phyloP scores from a whole-genome alignment of 306 rosid genomes.

The Inga oerstediana region DNA sequence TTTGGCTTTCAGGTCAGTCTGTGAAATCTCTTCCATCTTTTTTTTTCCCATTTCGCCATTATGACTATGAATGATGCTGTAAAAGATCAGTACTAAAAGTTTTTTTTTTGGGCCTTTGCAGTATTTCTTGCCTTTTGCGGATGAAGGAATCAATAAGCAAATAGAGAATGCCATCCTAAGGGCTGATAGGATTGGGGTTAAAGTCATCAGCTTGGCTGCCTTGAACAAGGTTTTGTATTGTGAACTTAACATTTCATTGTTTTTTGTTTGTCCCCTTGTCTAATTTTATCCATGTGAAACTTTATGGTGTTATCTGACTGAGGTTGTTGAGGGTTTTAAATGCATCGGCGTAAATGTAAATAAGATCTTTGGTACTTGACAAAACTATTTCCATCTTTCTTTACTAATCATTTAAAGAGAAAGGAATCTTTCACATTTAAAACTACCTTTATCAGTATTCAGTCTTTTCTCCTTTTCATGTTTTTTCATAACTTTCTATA shows the following conservation, averaged over 20 bases:
- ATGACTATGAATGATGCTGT: not conserved
- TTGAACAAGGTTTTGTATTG: constrained; percentile 78
- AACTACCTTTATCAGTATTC: not conserved
- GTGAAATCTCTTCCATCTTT: not conserved
- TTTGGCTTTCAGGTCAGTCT: constrained; percentile 80
- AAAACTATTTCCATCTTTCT: not conserved
- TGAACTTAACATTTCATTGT: not conserved
- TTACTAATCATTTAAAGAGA: not conserved
- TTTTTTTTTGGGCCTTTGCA: constrained; percentile 29
- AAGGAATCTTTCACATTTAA: not conserved
- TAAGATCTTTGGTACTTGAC: not conserved
- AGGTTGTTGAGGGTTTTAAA: constrained; percentile 47
- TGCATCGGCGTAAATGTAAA: not conserved
- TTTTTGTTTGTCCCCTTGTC: not conserved
- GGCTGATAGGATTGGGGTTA: constrained; percentile 87
- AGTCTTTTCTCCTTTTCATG: not conserved
- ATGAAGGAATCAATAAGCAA: constrained; percentile 80
- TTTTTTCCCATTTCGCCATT: not conserved
- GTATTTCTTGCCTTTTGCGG: constrained; percentile 96
- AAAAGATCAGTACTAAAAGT: not conserved
- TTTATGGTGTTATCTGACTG: constrained; percentile 30
- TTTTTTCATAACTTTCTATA: not conserved
- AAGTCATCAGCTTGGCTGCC: constrained; percentile 96
- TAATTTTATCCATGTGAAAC: not conserved
- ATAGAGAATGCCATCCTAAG: constrained; percentile 84